A percentile compares a stretch with the other conserved stretches of the same genome.
Evolutionary conservation across 495 filamentous ascomycete genomes (phyloP).

Genomic region (Penicillium nucicola): DNA sequence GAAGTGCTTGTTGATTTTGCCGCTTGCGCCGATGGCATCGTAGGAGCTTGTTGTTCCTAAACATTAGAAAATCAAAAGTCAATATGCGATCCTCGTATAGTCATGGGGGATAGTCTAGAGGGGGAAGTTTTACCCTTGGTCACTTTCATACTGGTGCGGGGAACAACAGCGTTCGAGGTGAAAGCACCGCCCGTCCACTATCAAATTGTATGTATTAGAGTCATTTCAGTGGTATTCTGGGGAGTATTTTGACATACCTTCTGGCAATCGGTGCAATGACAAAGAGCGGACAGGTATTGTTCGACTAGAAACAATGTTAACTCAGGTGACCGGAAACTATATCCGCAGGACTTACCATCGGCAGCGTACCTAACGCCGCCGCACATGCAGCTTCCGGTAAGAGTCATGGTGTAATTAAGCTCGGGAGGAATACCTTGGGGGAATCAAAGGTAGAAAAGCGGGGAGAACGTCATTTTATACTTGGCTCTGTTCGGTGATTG

Average conservation of each 20-base stretch:
- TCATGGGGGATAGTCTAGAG: background rate
- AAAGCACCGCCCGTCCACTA: slow-evolving; percentile 47
- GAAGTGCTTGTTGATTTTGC: slow-evolving; percentile 50
- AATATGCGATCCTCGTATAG: background rate
- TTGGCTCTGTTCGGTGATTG: slow-evolving; percentile 3
- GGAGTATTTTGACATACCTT: slow-evolving; percentile 22
- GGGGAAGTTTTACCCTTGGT: slow-evolving; percentile 30
- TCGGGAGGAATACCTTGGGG: slow-evolving; percentile 23
- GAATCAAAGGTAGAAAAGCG: slow-evolving; percentile 14
- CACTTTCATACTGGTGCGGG: slow-evolving; percentile 36
- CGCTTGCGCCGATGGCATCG: slow-evolving; percentile 33
- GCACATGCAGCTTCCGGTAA: slow-evolving; percentile 42
- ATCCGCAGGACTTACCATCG: slow-evolving; percentile 18
- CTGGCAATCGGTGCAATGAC: slow-evolving; percentile 49
- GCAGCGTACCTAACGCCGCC: slow-evolving; percentile 33
- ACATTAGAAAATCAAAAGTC: too few species aligned
- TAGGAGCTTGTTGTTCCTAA: slow-evolving; percentile 36
- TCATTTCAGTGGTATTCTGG: background rate
- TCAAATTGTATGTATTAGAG: background rate
- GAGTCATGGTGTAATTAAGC: slow-evolving; percentile 22
- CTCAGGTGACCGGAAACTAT: background rate
- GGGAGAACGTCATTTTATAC: background rate
- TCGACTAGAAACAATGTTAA: slow-evolving; percentile 19
- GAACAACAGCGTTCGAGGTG: slow-evolving; percentile 47
- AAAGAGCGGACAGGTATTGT: slow-evolving; percentile 35